Base-by-base conservation (phyloP, 495 filamentous ascomycete genomes). In the Letharia columbiana region DNA sequence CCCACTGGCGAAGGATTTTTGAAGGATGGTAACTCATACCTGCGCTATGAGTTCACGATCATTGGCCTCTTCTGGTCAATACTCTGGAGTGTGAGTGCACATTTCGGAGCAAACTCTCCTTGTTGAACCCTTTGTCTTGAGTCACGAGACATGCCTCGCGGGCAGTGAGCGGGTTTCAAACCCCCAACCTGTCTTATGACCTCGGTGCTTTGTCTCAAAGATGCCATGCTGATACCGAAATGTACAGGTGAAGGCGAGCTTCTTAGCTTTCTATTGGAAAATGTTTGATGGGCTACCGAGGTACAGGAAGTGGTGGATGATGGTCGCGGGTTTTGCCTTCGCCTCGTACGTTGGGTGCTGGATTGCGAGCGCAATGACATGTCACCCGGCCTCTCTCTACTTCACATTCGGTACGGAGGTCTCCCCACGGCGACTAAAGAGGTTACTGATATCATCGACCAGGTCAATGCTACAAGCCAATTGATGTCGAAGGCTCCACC, bases 221-320 rank as follows among this genome's bases (percentile, higher is more conserved):
- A 17, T 17, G 52, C 15, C 12, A 18, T 35, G 28, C 28, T 56
- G 52, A 56, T 13, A 3, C 31, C 23, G 23, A 35, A 56, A 13
- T 56, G 13, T 35, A 31, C 28, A 56, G 52, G 52, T 56, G 0
- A 66, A 66, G 71, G 79, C 72, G 12, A 74, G 77, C 37, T 82
- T 82, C 65, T 68, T 83, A 60, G 75, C 78, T 0, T 70, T 82
- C 1, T 83, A 79, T 70, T 78, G 72, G 72, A 72, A 71, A 41
- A 71, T 82, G 11, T 78, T 81, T 58, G 69, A 74, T 17, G 72
- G 76, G 23, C 65, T 81, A 37, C 65, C 69, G 31, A 52, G 68
- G 41, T 80, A 80, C 65, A 75, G 76, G 18, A 71, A 72, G 18
- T 72, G 69, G 64, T 81, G 77, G 77, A 76, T 73, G 62, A 66